These are phyloP conservation scores for Lenwebbia sp. DNA, from an alignment of 345 rosid genomes.

Conservation along the genomic window DNA sequence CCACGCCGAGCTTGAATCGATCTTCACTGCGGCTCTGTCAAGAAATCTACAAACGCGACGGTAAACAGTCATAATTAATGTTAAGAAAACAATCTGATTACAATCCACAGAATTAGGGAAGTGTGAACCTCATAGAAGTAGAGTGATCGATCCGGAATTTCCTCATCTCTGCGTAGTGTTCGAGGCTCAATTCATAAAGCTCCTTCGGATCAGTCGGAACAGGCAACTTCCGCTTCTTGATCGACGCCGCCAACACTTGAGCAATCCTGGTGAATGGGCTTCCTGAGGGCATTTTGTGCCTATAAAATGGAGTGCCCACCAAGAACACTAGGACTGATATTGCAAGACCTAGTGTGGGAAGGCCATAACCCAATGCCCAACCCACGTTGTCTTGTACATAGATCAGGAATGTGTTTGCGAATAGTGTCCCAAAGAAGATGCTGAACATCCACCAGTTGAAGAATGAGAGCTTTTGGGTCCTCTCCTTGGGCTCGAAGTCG, in stretches of 20 bases:
- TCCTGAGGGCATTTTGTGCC: conserved; percentile 42
- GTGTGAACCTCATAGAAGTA: conserved; percentile 33
- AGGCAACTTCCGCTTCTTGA: conserved; percentile 26
- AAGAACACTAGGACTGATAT: conserved; percentile 31
- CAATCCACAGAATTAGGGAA: neutral
- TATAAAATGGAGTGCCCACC: conserved; percentile 30
- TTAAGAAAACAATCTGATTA: neutral
- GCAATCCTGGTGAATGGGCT: conserved; percentile 39
- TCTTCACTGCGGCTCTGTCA: conserved; percentile 47
- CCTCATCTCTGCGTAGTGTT: conserved; percentile 13
- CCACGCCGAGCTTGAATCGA: conserved; percentile 30
- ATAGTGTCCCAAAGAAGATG: conserved; percentile 48
- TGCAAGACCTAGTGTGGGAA: conserved; percentile 33
- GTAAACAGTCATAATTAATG: neutral
- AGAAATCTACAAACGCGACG: conserved; percentile 24
- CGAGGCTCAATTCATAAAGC: conserved; percentile 33
- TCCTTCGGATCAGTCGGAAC: conserved; percentile 30
- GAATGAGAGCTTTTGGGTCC: conserved; percentile 47
- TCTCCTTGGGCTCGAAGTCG: conserved; percentile 47
- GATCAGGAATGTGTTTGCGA: conserved; percentile 40
- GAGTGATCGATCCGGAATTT: conserved; percentile 34
- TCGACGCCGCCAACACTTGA: conserved; percentile 37
- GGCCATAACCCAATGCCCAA: conserved; percentile 36
- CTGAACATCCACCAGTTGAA: conserved; percentile 71
- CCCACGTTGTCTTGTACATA: conserved; percentile 45